Percentiles rank a stretch among this genome's conserved stretches.
Conservation (phyloP, 169 alveolate genomes). For the Amoebophrya sp. region DNA sequence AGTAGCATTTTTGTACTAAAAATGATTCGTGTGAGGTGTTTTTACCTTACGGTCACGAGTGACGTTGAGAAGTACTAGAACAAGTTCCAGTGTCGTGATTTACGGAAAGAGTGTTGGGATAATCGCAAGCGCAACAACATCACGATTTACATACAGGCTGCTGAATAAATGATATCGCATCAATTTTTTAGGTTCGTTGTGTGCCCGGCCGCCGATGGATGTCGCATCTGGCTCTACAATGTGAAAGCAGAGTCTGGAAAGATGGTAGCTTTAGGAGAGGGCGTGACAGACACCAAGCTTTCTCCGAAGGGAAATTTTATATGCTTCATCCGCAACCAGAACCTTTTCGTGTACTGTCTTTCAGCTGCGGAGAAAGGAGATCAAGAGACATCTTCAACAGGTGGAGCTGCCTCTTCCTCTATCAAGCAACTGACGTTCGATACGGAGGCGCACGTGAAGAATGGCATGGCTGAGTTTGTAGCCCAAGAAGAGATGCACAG, state of each 20-base stretch:
- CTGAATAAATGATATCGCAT: no score
- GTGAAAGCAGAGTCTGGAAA: not conserved
- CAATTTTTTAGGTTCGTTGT: not conserved
- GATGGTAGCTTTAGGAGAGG: not conserved
- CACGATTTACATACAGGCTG: no score
- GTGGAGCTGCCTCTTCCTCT: no score
- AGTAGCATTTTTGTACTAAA: no score
- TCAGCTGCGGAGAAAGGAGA: not conserved
- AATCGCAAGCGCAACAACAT: no score
- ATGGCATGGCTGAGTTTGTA: constrained; percentile 14
- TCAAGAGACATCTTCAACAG: not conserved
- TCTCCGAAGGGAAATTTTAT: not conserved
- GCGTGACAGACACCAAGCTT: not conserved
- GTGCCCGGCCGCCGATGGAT: not conserved
- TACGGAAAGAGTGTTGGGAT: no score
- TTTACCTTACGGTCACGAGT: no score
- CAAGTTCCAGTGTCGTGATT: no score
- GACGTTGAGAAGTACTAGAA: no score
- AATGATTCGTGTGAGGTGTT: no score
- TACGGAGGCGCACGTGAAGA: not conserved
- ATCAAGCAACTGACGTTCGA: not conserved
- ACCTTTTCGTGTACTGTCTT: not conserved
- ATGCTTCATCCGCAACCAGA: not conserved
- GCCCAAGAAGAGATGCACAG: constrained; percentile 17
- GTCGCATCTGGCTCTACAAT: not conserved